Evolutionary conservation across 2,329 filamentous ascomycete genomes (phyloP).

Genomic region (Penicillium sp.): DNA sequence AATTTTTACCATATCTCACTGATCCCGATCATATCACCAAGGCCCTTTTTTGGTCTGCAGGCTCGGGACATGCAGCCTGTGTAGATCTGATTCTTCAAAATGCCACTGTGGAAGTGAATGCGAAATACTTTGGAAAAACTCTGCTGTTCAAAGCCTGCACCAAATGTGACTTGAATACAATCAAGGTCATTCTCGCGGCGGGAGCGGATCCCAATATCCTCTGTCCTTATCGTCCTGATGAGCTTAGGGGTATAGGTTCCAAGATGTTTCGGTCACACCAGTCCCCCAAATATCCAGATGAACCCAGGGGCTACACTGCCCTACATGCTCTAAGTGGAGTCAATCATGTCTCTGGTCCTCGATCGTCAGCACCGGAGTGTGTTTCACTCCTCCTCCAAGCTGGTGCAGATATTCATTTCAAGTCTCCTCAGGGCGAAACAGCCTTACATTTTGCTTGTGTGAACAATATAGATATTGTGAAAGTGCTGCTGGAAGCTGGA

Average conservation of each 20-base stretch:
- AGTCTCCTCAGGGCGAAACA: slow-evolving; percentile 8
- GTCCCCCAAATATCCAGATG: background rate
- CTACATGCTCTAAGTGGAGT: slow-evolving; percentile 13
- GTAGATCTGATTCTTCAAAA: slow-evolving; percentile 17
- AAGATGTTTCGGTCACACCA: background rate
- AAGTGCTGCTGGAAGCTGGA: slow-evolving; percentile 17
- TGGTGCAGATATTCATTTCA: slow-evolving; percentile 16
- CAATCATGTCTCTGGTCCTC: background rate
- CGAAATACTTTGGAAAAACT: background rate
- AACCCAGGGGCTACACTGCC: slow-evolving; percentile 14
- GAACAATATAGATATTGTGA: slow-evolving; percentile 1
- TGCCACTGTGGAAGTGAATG: slow-evolving; percentile 13
- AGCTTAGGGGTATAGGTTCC: background rate
- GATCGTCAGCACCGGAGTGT: background rate
- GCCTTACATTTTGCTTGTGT: slow-evolving; percentile 15
- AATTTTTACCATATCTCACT: slow-evolving; percentile 11
- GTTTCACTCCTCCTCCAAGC: slow-evolving; percentile 15
- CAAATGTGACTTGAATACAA: slow-evolving; percentile 5
- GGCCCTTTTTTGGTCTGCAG: slow-evolving; percentile 17
- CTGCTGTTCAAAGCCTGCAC: slow-evolving; percentile 14
- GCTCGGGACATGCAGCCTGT: slow-evolving; percentile 7
- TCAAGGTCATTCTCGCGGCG: slow-evolving; percentile 11
- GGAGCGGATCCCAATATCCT: slow-evolving; percentile 18
- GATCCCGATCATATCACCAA: background rate
- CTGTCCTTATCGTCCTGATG: background rate